Percentiles rank a stretch among this genome's conserved stretches.
Evolutionary conservation across 2,329 filamentous ascomycete genomes (phyloP).

Genomic region (Didymella pinodella): DNA sequence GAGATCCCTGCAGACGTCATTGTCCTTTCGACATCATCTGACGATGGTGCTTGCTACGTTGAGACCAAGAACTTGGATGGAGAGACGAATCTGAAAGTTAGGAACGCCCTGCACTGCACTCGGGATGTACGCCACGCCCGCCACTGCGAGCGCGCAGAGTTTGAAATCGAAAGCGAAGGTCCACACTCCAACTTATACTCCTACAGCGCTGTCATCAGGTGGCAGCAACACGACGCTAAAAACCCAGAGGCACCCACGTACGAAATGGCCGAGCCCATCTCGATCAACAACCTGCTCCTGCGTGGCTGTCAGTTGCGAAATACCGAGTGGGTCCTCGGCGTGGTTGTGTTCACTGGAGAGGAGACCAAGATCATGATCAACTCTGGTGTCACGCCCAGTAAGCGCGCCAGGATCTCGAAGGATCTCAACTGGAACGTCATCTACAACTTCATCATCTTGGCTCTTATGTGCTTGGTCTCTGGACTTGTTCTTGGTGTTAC

Average conservation of each 20-base stretch:
- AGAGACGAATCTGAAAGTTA: conserved; percentile 96
- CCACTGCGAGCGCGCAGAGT: conserved; percentile 90
- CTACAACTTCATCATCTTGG: conserved; percentile 91
- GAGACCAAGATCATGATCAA: conserved; percentile 99
- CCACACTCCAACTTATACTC: conserved; percentile 95
- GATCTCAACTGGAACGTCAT: conserved; percentile 98
- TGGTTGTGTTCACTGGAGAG: conserved; percentile 92
- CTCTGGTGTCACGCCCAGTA: conserved; percentile 91
- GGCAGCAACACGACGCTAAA: conserved; percentile 76
- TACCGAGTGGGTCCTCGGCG: conserved; percentile 92
- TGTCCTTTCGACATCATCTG: conserved; percentile 89
- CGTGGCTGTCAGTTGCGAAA: conserved; percentile 94
- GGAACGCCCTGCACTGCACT: conserved; percentile 87
- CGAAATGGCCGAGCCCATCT: conserved; percentile 90
- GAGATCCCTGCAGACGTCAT: conserved; percentile 94
- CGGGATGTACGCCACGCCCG: conserved; percentile 83
- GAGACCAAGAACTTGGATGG: conserved; percentile 98
- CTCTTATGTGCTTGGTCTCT: conserved; percentile 86
- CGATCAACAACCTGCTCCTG: conserved; percentile 93
- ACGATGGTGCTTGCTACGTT: conserved; percentile 93
- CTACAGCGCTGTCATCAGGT: conserved; percentile 88
- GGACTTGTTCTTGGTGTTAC: conserved; percentile 84
- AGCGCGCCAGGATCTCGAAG: conserved; percentile 87
- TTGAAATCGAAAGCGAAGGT: conserved; percentile 86
- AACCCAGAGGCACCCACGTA: conserved; percentile 68